Conservation (phyloP, 768 basidiomycete genomes). For the Tulasnella sp. region DNA sequence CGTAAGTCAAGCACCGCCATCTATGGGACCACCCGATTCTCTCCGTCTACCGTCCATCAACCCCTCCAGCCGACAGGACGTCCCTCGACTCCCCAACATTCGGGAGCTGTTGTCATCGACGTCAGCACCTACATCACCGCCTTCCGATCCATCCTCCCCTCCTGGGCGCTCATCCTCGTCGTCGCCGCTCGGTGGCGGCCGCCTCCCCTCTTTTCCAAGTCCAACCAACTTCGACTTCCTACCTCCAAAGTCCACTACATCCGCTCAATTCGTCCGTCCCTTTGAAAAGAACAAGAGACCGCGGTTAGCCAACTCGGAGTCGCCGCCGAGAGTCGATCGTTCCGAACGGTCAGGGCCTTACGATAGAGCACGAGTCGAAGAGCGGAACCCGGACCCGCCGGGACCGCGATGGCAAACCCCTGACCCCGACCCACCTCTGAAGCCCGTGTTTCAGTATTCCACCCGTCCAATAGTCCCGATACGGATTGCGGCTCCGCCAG, state of each 20-base stretch:
- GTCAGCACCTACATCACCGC: not conserved
- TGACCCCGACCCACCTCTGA: not conserved
- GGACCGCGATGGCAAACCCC: not conserved
- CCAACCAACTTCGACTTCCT: not conserved
- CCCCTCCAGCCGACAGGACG: not conserved
- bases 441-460: not conserved
- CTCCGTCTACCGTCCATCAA: not conserved
- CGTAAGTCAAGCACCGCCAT: not conserved
- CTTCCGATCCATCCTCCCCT: not conserved
- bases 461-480: not conserved
- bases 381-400: not conserved
- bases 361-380: not conserved
- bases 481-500: not conserved
- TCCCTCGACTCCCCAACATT: not conserved
- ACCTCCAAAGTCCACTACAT: not conserved
- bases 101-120: not conserved
- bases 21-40: not conserved
- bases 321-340: not conserved
- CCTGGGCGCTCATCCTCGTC: not conserved
- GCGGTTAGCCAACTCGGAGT: not conserved
- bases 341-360: not conserved
- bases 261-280: not conserved
- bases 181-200: not conserved
- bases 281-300: not conserved
- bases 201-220: not conserved